A percentile compares a stretch with the other conserved stretches of the same genome.
Conservation (phyloP, 805 yeast genomes). For the Sugiyamaella boreocaroliniensis region DNA sequence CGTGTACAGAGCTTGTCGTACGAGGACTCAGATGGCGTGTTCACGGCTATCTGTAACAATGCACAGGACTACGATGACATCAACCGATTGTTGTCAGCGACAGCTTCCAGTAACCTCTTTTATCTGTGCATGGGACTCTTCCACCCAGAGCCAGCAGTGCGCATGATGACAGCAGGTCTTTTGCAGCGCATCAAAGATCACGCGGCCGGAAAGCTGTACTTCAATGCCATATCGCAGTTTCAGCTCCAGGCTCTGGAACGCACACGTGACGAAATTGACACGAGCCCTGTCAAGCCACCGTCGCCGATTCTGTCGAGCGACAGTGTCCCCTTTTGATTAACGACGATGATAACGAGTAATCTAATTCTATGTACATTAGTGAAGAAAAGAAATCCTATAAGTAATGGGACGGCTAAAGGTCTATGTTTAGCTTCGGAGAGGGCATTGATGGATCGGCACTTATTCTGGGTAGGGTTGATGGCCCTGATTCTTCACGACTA, state of each 20-base stretch:
- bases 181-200: slow-evolving; percentile 24
- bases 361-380: not conserved
- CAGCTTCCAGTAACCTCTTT: slow-evolving; percentile 23
- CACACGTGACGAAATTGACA: slow-evolving; percentile 9
- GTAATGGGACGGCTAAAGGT: not conserved
- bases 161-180: slow-evolving; percentile 21
- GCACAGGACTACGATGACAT: slow-evolving; percentile 26
- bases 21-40: slow-evolving; percentile 24
- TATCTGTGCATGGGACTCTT: slow-evolving; percentile 27
- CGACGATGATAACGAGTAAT: not conserved
- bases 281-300: not conserved
- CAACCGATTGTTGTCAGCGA: slow-evolving; percentile 23
- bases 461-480: too few species aligned
- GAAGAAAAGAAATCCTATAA: too few species aligned
- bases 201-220: slow-evolving; percentile 26
- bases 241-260: slow-evolving; percentile 23
- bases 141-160: slow-evolving; percentile 24
- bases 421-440: not conserved
- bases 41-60: slow-evolving; percentile 20
- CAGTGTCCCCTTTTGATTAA: not conserved
- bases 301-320: not conserved
- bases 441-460: not conserved
- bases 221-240: slow-evolving; percentile 20
- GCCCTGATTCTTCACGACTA: not conserved
- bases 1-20: slow-evolving; percentile 20